Evolutionary conservation across 129 eudicot genomes (phyloP).

Genomic region (Tagetes erecta): DNA sequence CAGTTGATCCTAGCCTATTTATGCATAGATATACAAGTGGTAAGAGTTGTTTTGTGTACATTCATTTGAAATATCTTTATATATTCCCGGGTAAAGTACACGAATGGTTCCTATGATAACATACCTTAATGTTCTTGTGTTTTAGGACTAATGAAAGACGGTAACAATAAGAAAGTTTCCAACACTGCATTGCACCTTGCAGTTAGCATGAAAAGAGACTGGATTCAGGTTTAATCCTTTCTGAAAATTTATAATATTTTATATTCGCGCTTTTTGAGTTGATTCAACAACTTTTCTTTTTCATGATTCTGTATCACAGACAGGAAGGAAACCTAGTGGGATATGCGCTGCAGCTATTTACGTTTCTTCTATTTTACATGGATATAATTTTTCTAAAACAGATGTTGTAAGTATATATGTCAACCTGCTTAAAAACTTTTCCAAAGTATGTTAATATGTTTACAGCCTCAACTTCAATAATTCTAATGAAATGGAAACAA

Average conservation of each 20-base stretch:
- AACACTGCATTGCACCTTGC: constrained; percentile 68
- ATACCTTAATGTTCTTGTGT: constrained; percentile 19
- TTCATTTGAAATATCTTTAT: constrained; percentile 4
- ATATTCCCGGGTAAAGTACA: not conserved
- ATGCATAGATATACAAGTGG: constrained; percentile 68
- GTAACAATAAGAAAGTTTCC: constrained; percentile 39
- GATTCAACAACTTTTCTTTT: constrained; percentile 14
- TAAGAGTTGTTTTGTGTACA: constrained; percentile 29
- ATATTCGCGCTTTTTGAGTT: not conserved
- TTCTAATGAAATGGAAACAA: not conserved
- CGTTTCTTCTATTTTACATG: constrained; percentile 60
- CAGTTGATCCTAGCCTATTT: constrained; percentile 82
- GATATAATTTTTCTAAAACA: constrained; percentile 50
- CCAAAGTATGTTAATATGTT: not conserved
- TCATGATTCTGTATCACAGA: constrained; percentile 36
- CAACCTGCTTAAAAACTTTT: not conserved
- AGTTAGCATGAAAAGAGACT: constrained; percentile 74
- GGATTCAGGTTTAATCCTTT: constrained; percentile 66
- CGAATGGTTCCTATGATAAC: not conserved
- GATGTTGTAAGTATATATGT: constrained; percentile 56
- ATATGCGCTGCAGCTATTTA: constrained; percentile 92
- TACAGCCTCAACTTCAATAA: not conserved
- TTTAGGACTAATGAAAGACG: constrained; percentile 49
- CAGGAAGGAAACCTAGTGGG: constrained; percentile 91
- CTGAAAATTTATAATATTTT: not conserved